Conservation (phyloP, 495 filamentous ascomycete genomes). For the Aspergillus heteromorphus region DNA sequence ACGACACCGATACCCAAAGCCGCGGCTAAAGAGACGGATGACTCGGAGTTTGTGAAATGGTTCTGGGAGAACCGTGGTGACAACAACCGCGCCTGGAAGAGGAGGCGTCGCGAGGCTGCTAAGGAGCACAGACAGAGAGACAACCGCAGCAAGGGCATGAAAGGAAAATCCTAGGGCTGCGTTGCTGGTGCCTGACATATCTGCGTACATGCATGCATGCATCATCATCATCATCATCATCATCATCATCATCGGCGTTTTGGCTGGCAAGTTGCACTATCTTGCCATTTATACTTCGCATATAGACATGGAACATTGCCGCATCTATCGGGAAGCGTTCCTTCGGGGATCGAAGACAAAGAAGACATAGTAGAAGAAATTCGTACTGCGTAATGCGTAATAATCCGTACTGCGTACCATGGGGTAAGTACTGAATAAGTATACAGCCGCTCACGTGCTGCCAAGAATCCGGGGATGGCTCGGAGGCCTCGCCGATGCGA, state of each 20-base stretch:
- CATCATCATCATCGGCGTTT: not conserved
- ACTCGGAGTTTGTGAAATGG: conserved; percentile 76
- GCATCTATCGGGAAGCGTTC: not conserved
- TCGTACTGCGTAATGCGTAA: too few relatives aligned
- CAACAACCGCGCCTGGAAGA: conserved; percentile 88
- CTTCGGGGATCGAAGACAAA: not conserved
- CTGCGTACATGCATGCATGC: not conserved
- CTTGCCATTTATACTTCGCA: not conserved
- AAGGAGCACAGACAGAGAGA: conserved; percentile 88
- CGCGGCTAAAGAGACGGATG: conserved; percentile 26
- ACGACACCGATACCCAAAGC: conserved; percentile 33
- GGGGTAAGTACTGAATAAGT: too few relatives aligned
- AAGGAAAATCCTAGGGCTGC: conserved; percentile 37
- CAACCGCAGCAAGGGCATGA: conserved; percentile 58
- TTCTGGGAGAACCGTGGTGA: conserved; percentile 92
- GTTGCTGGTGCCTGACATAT: not conserved
- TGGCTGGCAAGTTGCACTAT: not conserved
- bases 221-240: not conserved
- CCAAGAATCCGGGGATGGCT: conserved; percentile 5
- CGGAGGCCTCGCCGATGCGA: not conserved
- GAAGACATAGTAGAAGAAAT: too few relatives aligned
- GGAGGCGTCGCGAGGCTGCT: conserved; percentile 66
- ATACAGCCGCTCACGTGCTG: conserved; percentile 6
- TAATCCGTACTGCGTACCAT: too few relatives aligned
- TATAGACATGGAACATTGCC: not conserved